Conservation (phyloP, 768 basidiomycete species). For the Flagelloscypha sp. region DNA sequence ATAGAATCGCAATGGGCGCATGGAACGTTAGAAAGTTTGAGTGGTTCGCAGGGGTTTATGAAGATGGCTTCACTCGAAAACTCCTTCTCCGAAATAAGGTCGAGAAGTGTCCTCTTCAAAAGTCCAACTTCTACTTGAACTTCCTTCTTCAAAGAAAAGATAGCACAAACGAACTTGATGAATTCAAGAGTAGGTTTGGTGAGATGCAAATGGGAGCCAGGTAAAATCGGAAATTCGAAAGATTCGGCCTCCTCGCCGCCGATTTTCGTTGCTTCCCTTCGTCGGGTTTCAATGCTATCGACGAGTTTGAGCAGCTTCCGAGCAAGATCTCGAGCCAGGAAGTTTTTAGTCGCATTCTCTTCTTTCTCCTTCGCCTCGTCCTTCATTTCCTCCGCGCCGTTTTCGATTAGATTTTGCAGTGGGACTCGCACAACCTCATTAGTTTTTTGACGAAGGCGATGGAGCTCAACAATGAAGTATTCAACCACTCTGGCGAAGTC, state of each 20-base stretch:
- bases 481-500: slow-evolving; percentile 70
- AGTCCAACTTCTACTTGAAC: slow-evolving; percentile 81
- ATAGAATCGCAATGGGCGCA: slow-evolving; percentile 81
- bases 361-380: slow-evolving; percentile 67
- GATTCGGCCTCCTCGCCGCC: slow-evolving; percentile 44
- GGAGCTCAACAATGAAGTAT: slow-evolving; percentile 80
- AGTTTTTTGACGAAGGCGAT: slow-evolving; percentile 58
- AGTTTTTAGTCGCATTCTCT: slow-evolving; percentile 57
- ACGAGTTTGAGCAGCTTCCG: slow-evolving; percentile 70
- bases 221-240: slow-evolving; percentile 78
- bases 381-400: slow-evolving; percentile 53
- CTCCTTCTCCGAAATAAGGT: slow-evolving; percentile 78
- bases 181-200: slow-evolving; percentile 83
- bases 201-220: slow-evolving; percentile 75
- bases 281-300: slow-evolving; percentile 49
- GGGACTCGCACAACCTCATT: slow-evolving; percentile 59
- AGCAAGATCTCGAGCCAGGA: slow-evolving; percentile 74
- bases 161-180: slow-evolving; percentile 78
- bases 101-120: slow-evolving; percentile 81
- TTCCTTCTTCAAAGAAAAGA: slow-evolving; percentile 73
- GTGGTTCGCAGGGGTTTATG: slow-evolving; percentile 85
- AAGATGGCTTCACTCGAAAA: slow-evolving; percentile 82
- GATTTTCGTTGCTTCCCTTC: slow-evolving; percentile 46
- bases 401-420: slow-evolving; percentile 57
- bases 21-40: slow-evolving; percentile 79